These are phyloP conservation scores for Pestalotiopsis fici DNA, from an alignment of 2,329 filamentous ascomycete species.

Conservation along the genomic window DNA sequence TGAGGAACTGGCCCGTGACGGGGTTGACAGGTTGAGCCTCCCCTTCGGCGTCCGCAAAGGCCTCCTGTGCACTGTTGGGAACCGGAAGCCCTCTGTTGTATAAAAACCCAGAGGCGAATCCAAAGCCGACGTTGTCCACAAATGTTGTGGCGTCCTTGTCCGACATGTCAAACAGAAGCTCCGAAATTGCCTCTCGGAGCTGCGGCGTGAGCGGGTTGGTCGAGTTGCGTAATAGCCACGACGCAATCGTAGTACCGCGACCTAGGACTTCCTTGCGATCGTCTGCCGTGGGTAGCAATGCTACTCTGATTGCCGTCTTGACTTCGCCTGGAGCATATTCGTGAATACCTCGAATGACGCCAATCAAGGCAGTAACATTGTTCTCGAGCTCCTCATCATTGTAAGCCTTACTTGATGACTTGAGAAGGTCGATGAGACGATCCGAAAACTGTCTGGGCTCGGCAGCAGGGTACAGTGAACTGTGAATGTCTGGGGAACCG, in stretches of 20 bases:
- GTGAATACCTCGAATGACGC: slow-evolving; percentile 71
- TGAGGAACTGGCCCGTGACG: slow-evolving; percentile 80
- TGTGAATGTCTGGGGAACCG: slow-evolving; percentile 50
- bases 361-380: slow-evolving; percentile 71
- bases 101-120: slow-evolving; percentile 88
- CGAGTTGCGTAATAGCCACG: slow-evolving; percentile 75
- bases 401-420: slow-evolving; percentile 65
- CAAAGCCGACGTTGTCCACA: slow-evolving; percentile 91
- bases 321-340: slow-evolving; percentile 65
- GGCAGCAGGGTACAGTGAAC: slow-evolving; percentile 66
- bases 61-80: slow-evolving; percentile 65
- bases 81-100: slow-evolving; percentile 81
- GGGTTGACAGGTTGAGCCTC: slow-evolving; percentile 66
- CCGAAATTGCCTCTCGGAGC: slow-evolving; percentile 72
- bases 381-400: slow-evolving; percentile 71
- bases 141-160: slow-evolving; percentile 78
- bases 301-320: slow-evolving; percentile 61
- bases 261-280: slow-evolving; percentile 81
- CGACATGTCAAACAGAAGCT: slow-evolving; percentile 85
- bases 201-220: slow-evolving; percentile 72
- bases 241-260: slow-evolving; percentile 70
- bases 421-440: slow-evolving; percentile 70
- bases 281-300: slow-evolving; percentile 73
- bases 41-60: slow-evolving; percentile 34
- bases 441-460: slow-evolving; percentile 61